Evolutionary conservation across 768 basidiomycete species (phyloP).

Genomic region (Russula foetens): DNA sequence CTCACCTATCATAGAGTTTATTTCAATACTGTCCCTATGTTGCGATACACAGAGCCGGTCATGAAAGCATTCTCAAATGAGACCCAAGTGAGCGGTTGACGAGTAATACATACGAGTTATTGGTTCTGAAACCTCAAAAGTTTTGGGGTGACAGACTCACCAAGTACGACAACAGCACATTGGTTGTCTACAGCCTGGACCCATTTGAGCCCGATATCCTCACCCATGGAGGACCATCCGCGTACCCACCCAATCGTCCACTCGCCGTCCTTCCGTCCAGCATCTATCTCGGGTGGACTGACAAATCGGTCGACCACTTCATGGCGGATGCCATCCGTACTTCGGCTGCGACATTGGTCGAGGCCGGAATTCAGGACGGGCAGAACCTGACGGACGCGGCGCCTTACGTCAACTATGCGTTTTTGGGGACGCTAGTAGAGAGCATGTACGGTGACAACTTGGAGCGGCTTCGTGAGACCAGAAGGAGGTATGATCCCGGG

Average conservation of each 20-base stretch:
- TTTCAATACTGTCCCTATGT: background rate
- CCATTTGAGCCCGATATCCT: background rate
- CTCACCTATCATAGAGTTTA: slow-evolving; percentile 10
- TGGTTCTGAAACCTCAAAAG: background rate
- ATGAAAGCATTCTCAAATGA: slow-evolving; percentile 1
- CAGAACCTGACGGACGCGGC: background rate
- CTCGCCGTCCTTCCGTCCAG: background rate
- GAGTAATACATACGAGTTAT: background rate
- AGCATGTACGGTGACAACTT: background rate
- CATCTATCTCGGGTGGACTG: background rate
- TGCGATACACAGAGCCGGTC: background rate
- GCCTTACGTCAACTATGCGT: slow-evolving; percentile 1
- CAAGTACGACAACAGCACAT: background rate
- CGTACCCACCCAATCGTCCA: slow-evolving; percentile 4
- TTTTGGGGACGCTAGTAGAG: background rate
- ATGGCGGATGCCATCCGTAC: slow-evolving; percentile 1
- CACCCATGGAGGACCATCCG: background rate
- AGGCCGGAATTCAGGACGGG: background rate
- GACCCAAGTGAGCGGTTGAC: background rate
- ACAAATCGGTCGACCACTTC: background rate
- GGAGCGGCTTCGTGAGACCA: slow-evolving; percentile 3
- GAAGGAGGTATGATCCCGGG: background rate
- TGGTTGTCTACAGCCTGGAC: background rate
- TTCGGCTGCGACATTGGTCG: background rate
- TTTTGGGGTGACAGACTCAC: background rate